phyloP scores from a whole-genome alignment of 139 green algal species.

The Ettlia oleoabundans region DNA sequence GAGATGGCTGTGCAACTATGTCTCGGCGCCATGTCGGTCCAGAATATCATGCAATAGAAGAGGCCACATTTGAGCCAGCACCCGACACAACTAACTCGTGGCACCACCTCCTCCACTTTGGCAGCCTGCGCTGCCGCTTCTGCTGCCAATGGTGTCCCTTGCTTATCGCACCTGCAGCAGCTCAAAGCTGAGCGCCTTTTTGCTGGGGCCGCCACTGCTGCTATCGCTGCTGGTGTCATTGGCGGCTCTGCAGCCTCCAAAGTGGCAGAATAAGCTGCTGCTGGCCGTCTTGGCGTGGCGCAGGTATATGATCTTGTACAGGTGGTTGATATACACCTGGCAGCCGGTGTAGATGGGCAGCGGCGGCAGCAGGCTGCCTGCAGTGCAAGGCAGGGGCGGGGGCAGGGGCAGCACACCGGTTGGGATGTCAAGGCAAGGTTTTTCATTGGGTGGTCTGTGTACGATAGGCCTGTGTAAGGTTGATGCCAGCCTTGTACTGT shows the following conservation, averaged over 20 bases:
- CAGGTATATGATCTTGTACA: constrained; percentile 40
- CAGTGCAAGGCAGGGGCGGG: neutral
- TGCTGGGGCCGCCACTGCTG: neutral
- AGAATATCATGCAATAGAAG: too few relatives aligned
- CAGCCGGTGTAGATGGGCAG: constrained; percentile 23
- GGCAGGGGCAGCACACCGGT: neutral
- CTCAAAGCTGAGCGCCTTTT: constrained; percentile 21
- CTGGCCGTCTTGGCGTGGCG: constrained; percentile 33
- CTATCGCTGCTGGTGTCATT: neutral
- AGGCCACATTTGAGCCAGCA: neutral
- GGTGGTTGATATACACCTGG: constrained; percentile 40
- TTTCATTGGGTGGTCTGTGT: too few relatives aligned
- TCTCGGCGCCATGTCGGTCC: too few relatives aligned
- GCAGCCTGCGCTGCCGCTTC: too few relatives aligned
- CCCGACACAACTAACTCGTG: neutral
- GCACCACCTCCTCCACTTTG: neutral
- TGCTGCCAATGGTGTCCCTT: too few relatives aligned
- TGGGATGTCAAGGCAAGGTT: neutral
- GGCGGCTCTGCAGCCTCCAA: constrained; percentile 30
- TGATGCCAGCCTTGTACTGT: too few relatives aligned
- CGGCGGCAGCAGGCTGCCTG: constrained; percentile 18
- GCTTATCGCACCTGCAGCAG: constrained; percentile 6
- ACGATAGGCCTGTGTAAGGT: too few relatives aligned
- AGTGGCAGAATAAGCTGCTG: constrained; percentile 21
- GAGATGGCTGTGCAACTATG: too few relatives aligned